Evolutionary conservation across 2,329 filamentous ascomycete species (phyloP), one percentile per base, ranked within the genome.

Genomic region (Aspergillus unguis): DNA sequence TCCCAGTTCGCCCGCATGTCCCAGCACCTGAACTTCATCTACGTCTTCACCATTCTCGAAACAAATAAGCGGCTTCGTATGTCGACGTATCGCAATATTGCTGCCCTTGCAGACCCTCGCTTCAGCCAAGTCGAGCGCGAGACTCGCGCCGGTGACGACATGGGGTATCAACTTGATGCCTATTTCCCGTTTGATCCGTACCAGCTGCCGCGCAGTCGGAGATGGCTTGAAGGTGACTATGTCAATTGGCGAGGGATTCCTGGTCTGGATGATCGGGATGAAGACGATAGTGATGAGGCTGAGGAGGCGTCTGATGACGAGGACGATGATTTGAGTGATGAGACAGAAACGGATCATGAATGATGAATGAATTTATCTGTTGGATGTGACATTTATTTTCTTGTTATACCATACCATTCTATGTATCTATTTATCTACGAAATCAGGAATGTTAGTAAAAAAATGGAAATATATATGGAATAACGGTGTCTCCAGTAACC

Each of bases 131-230:
- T 75, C 3, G 77, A 80, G 50, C 80, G 83, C 43, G 81, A 85
- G 60, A 82, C 77, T 50, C 76, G 64, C 55, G 76, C 70, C 53
- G 74, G 85, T 49, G 87, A 88, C 53, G 90, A 96, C 60, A 85
- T 86, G 57, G 87, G 85, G 64, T 86, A 92, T 64, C 87, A 96
- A 70, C 80, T 99, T 1, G 92, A 97, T 62, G 88, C 91, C 0
- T 96, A 95, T 70, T 99, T 97, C 65, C 94, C 94, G 0, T 99
- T 99, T 65, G 94, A 99, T 67, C 95, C 95, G 2, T 99, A 97
- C 70, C 87, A 92, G 64, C 77, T 99, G 45, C 92, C 92, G 0
- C 78, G 85, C 60, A 96, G 92, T 70, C 90, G 88, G 71, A 81
- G 85, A 54, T 97, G 94, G 95, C 75, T 99, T 9, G 87, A 91